Percentiles rank a stretch among this genome's conserved stretches.
phyloP scores from a whole-genome alignment of 495 filamentous ascomycete genomes.

The Penicillium ucsense region DNA sequence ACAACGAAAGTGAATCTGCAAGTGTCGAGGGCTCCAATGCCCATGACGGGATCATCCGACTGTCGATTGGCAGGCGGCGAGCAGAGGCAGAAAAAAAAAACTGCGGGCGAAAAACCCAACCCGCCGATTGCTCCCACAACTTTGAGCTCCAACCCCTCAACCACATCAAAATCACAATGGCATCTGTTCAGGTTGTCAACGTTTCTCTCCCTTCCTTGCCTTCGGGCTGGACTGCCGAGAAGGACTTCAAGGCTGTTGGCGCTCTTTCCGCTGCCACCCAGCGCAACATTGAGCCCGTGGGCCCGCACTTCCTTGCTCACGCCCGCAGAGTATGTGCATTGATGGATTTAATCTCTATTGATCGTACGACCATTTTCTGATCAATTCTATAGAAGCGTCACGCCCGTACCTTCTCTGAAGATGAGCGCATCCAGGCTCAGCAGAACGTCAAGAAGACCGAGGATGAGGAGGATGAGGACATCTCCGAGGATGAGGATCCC shows the following conservation, averaged over 20 bases:
- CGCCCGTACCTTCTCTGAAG: slow-evolving; percentile 95
- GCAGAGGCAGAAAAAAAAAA: slow-evolving; percentile 28
- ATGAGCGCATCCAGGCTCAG: slow-evolving; percentile 93
- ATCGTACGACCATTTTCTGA: slow-evolving; percentile 8
- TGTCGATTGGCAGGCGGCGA: slow-evolving; percentile 29
- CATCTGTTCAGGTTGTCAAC: slow-evolving; percentile 33
- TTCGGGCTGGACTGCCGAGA: slow-evolving; percentile 75
- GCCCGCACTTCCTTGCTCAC: slow-evolving; percentile 95
- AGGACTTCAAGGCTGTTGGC: slow-evolving; percentile 78
- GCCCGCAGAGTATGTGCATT: slow-evolving; percentile 66
- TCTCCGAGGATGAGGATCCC: slow-evolving; percentile 85
- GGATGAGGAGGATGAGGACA: slow-evolving; percentile 79
- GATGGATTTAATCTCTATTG: background rate
- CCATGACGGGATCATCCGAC: slow-evolving; percentile 17
- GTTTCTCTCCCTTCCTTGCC: slow-evolving; percentile 68
- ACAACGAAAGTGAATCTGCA: background rate
- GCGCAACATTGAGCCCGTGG: slow-evolving; percentile 87
- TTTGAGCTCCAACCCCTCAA: slow-evolving; percentile 6
- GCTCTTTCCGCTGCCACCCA: slow-evolving; percentile 58
- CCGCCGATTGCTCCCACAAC: slow-evolving; percentile 7
- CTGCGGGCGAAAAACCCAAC: slow-evolving; percentile 14
- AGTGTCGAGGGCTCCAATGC: no score
- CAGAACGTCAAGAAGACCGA: slow-evolving; percentile 92
- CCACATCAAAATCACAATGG: slow-evolving; percentile 29
- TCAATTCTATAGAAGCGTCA: slow-evolving; percentile 59